These are phyloP conservation scores for Dianthus caryophyllus DNA, from an alignment of 148 eudicot species.

Conservation along the genomic window DNA sequence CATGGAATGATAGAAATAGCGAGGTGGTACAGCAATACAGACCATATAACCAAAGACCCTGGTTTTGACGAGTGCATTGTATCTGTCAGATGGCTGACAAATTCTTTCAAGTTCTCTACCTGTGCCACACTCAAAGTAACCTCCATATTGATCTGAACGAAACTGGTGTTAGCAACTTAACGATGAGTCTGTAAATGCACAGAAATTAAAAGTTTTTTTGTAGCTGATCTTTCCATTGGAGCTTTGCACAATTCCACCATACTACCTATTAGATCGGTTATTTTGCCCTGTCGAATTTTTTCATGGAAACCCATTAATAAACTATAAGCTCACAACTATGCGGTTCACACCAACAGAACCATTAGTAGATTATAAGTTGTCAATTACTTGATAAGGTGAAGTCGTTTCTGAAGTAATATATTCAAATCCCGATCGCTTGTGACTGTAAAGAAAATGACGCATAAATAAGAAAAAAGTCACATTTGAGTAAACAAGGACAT, in stretches of 20 bases:
- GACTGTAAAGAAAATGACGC: neutral
- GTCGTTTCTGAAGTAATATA: neutral
- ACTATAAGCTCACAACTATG: neutral
- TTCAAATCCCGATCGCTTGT: too few species aligned
- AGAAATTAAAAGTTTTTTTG: neutral
- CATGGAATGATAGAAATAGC: neutral
- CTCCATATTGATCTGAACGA: slow-evolving; percentile 83
- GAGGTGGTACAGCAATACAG: slow-evolving; percentile 15
- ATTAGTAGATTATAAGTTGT: slow-evolving; percentile 4
- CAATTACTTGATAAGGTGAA: neutral
- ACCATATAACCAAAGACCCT: slow-evolving; percentile 91
- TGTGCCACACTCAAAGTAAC: slow-evolving; percentile 42
- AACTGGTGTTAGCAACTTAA: slow-evolving; percentile 11
- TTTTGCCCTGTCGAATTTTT: neutral
- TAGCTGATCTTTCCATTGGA: neutral
- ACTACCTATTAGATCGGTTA: too few species aligned
- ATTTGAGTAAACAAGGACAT: neutral
- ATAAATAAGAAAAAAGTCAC: neutral
- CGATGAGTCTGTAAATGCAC: slow-evolving; percentile 1
- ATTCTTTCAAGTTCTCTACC: slow-evolving; percentile 65
- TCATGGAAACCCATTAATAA: neutral
- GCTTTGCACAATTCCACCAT: too few species aligned
- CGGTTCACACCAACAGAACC: neutral
- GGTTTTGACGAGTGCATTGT: slow-evolving; percentile 74
- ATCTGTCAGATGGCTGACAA: slow-evolving; percentile 70